Conservation (phyloP, 2,329 filamentous ascomycete species). For the Fusarium albidum region DNA sequence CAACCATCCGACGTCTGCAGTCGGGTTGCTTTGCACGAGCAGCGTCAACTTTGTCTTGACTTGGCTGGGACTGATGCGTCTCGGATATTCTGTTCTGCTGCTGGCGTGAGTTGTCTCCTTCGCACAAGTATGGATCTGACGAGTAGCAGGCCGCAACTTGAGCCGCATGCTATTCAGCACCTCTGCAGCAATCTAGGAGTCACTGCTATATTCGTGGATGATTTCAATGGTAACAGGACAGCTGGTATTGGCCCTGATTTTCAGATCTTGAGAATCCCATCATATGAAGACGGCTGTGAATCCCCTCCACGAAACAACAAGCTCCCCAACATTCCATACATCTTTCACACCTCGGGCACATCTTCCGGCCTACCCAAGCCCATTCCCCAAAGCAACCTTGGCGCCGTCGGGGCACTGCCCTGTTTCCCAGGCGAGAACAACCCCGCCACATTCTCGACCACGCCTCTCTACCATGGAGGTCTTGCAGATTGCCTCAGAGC, state of each 20-base stretch:
- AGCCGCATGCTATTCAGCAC: slow-evolving; percentile 56
- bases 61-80: slow-evolving; percentile 66
- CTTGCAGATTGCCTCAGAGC: slow-evolving; percentile 69
- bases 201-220: slow-evolving; percentile 55
- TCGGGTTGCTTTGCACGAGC: slow-evolving; percentile 63
- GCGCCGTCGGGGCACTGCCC: slow-evolving; percentile 63
- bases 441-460: slow-evolving; percentile 68
- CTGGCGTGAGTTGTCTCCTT: slow-evolving; percentile 53
- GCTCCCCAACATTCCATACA: slow-evolving; percentile 58
- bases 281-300: slow-evolving; percentile 1
- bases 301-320: neutral
- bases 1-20: accelerated
- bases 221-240: slow-evolving; percentile 17
- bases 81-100: slow-evolving; percentile 63
- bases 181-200: slow-evolving; percentile 59
- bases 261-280: slow-evolving; percentile 16
- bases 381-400: slow-evolving; percentile 65
- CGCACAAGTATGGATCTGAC: slow-evolving; percentile 2
- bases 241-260: neutral
- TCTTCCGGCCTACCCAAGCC: slow-evolving; percentile 70
- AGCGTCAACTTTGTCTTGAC: slow-evolving; percentile 64
- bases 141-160: slow-evolving; percentile 53
- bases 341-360: slow-evolving; percentile 72
- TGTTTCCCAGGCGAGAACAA: slow-evolving; percentile 46
- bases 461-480: slow-evolving; percentile 72